Base-by-base conservation (phyloP, 2,329 filamentous ascomycete genomes). In the Fusarium sp. region DNA sequence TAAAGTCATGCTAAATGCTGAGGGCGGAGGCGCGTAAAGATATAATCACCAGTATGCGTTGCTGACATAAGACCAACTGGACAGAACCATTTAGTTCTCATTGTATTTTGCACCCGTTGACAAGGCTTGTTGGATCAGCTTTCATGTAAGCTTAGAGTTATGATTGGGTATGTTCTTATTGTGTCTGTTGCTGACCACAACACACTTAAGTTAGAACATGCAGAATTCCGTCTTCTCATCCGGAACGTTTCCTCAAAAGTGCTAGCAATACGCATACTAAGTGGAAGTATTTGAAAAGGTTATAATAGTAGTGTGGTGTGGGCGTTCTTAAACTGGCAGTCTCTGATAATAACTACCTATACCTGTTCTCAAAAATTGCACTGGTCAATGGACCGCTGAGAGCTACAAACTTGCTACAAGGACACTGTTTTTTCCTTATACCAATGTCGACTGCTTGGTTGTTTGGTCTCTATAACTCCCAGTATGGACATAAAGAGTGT, bases 381-480 rank as follows among this genome's bases (percentile, higher is more conserved):
- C 17, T 45, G 42, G 17, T 27, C 22, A 27, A 20, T 38, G 18
- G 18, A 38, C 17, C 7, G 22, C 42, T 18, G 22, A 27, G 22
- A 27, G 14, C 25, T 27, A 18, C 22, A 25, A 10, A 22, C 10
- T 18, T 27, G 9, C n/a, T 22, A n/a, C 27, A 33, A n/a, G 8
- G 6, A 12, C 14, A 25, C n/a, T 22, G 7, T n/a, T 27, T 27
- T 25, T 54, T 13, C 22, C 14, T 39, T 12, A n/a, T 14, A n/a
- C 10, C 15, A 27, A 31, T 25, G 36, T 29, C 12, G 20, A 27
- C 5, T 6, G n/a, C 27, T 42, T 17, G 20, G 14, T 41, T 47
- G 59, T 62, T 57, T 55, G 60, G 29, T 31, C 52, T 54, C 62
- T 58, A 54, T 60, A 60, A 57, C 56, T 62, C 55, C 39, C 56